Conservation (phyloP, 257 asterid genomes). For the Nicotiana benthamiana region DNA sequence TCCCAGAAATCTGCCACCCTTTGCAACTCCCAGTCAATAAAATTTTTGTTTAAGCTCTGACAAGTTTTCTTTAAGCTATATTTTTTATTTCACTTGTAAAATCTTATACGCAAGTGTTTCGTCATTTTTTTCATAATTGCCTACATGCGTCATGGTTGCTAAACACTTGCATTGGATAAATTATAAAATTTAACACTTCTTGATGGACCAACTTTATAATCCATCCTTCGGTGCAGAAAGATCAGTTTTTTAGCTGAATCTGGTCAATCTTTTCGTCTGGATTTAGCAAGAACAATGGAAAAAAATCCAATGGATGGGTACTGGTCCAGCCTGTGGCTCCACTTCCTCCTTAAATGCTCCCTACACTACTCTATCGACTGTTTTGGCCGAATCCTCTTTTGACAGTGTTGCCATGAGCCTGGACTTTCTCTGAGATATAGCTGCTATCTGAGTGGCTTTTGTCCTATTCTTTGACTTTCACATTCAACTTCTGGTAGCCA, state of each 20-base stretch:
- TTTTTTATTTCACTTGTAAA: background rate
- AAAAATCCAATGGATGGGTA: background rate
- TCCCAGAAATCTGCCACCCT: no score
- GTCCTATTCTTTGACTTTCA: background rate
- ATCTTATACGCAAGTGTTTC: background rate
- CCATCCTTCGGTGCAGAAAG: background rate
- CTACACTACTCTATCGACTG: background rate
- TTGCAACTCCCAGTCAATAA: no score
- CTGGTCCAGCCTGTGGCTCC: background rate
- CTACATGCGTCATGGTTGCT: background rate
- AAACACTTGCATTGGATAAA: background rate
- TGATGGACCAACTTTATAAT: background rate
- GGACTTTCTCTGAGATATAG: background rate
- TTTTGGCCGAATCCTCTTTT: background rate
- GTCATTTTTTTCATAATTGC: background rate
- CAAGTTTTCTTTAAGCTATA: background rate
- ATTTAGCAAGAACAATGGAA: background rate
- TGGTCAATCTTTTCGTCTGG: background rate
- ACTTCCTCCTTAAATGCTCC: background rate
- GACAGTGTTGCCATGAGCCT: background rate
- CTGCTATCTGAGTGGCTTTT: background rate
- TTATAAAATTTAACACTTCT: background rate
- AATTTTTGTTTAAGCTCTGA: background rate
- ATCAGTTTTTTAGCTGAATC: background rate
- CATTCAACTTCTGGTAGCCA: background rate